Evolutionary conservation across 176 grass and related monocot species (phyloP).

Genomic region (Triticum turgidum): DNA sequence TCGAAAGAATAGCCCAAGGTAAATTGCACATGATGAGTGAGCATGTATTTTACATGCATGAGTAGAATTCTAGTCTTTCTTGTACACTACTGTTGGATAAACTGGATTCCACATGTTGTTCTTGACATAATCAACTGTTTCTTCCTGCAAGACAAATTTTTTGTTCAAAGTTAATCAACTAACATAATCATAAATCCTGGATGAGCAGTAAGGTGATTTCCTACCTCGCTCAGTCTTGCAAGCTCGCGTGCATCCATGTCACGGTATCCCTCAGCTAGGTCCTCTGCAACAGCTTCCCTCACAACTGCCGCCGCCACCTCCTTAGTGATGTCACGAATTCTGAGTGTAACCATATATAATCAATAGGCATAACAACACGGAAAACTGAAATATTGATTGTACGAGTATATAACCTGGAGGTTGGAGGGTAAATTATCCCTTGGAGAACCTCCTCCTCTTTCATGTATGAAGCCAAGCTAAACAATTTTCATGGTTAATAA

Average conservation of each 20-base stretch:
- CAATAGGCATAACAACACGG: background rate
- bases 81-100: constrained; percentile 95
- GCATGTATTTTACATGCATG: background rate
- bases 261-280: constrained; percentile 93
- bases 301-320: constrained; percentile 91
- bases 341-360: constrained; percentile 32
- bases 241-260: constrained; percentile 89
- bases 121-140: constrained; percentile 75
- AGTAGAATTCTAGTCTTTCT: constrained; percentile 56
- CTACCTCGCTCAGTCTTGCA: constrained; percentile 77
- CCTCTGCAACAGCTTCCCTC: constrained; percentile 88
- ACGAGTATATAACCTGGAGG: constrained; percentile 62
- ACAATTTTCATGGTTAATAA: constrained; percentile 7
- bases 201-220: constrained; percentile 30
- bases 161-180: constrained; percentile 19
- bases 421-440: constrained; percentile 93
- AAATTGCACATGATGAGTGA: constrained; percentile 15
- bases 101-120: constrained; percentile 89
- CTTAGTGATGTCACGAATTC: constrained; percentile 95
- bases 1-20: constrained; percentile 2
- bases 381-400: constrained; percentile 15
- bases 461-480: constrained; percentile 95
- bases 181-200: constrained; percentile 8
- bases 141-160: constrained; percentile 55
- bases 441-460: constrained; percentile 84